Evolutionary conservation across 164 flowering plant species (phyloP), one percentile per base, ranked within the genome.

Genomic region (Vitis rupestris): DNA sequence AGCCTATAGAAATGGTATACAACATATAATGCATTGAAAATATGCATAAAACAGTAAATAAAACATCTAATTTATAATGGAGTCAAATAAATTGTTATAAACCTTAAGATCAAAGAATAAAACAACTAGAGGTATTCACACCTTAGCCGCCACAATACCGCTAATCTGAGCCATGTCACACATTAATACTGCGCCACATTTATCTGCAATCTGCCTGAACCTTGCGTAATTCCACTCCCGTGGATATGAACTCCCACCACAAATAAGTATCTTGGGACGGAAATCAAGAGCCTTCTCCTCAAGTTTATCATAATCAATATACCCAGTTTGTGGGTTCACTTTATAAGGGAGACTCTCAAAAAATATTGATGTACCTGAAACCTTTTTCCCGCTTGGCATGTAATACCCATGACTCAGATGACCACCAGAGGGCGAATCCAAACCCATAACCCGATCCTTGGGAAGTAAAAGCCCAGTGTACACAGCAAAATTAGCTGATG

Each of bases 311-410:
- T 90, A 92, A 76, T 94, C 98, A 78, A 94, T 83, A 63, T 82
- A 90, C 0, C 98, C 98, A 9, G 97, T 85, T 77, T 75, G 85
- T 47, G 92, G 97, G 67, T 94, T 80, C 82, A 94, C 80, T 68
- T 92, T 84, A 75, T 94, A 94, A 48, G 98, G 97, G 76, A 94
- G 84, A 76, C 91, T 92, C 85, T 94, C 97, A 73, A 94, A 94
- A 70, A 89, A 94, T 72, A 94, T 92, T 0, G 98, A 94, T 0
- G 92, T 87, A 15, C 91, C 97, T 30, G 97, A 90, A 68, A 94
- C 84, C 83, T 94, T 94, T 82, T 90, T 94, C 75, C 85, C 85
- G 19, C 71, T 75, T 0, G 83, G 83, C 2, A 68, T 75, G 14
- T 76, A 78, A 70, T 87, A 94, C 52, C 98, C 98, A 66, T 92